These are phyloP conservation scores for Elaeis guineensis DNA, from an alignment of 176 grass and related monocot genomes.

Conservation along the genomic window DNA sequence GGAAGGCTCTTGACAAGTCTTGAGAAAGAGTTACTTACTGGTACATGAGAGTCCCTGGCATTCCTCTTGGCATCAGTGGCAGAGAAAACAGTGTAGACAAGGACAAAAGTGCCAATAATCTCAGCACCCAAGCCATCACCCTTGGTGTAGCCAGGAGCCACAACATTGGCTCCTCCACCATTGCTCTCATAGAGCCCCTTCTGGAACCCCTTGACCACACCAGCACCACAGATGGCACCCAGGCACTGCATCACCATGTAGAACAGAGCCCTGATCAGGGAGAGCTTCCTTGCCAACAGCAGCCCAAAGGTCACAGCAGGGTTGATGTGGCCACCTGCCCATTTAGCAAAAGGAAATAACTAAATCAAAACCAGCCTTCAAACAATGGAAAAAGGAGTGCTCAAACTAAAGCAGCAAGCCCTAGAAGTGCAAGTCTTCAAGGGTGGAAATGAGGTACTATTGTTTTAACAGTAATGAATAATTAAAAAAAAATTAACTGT, in stretches of 20 bases:
- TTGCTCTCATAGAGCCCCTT: conserved; percentile 29
- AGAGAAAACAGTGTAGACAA: conserved; percentile 47
- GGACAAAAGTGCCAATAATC: conserved; percentile 49
- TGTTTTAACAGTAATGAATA: too few species aligned
- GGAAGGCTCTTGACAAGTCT: not conserved
- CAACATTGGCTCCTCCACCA: conserved; percentile 39
- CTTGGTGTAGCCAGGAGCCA: conserved; percentile 38
- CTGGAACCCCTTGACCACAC: conserved; percentile 46
- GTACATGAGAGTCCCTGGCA: conserved; percentile 45
- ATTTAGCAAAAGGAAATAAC: too few species aligned
- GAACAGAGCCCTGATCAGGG: conserved; percentile 32
- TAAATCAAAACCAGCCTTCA: too few species aligned
- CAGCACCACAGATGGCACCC: conserved; percentile 47
- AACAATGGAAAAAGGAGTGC: too few species aligned
- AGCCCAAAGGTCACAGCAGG: conserved; percentile 47
- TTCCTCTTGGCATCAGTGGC: conserved; percentile 43
- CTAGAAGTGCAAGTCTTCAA: too few species aligned
- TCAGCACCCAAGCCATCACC: conserved; percentile 47
- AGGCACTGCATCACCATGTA: conserved; percentile 63
- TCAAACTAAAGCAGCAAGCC: too few species aligned
- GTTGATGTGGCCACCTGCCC: conserved; percentile 47
- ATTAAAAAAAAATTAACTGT: too few species aligned
- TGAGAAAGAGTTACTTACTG: conserved; percentile 19
- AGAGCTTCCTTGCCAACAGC: conserved; percentile 41
- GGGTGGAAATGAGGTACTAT: too few species aligned